Conservation (phyloP, 1,284 basidiomycete genomes). For the Laetiporus sulphureus region DNA sequence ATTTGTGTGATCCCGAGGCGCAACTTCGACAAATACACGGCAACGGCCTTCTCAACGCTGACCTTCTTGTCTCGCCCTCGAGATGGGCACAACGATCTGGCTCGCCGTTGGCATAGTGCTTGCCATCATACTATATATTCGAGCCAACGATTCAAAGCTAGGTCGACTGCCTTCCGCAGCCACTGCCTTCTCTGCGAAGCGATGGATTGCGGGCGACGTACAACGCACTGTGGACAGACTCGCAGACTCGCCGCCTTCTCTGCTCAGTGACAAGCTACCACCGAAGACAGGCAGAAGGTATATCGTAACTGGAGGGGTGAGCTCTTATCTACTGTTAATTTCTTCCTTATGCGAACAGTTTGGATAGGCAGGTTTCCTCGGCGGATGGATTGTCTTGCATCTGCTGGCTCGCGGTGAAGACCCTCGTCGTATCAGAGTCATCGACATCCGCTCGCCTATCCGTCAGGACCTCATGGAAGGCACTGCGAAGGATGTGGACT, state of each 20-base stretch:
- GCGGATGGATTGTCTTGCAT: slow-evolving; percentile 68
- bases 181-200: slow-evolving; percentile 36
- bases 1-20: too few species aligned
- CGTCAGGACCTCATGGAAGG: slow-evolving; percentile 48
- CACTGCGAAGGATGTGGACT: slow-evolving; percentile 42
- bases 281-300: slow-evolving; percentile 50
- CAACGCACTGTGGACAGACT: slow-evolving; percentile 30
- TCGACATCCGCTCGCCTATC: slow-evolving; percentile 55
- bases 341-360: neutral
- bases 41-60: too few species aligned
- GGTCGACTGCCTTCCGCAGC: slow-evolving; percentile 36
- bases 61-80: too few species aligned
- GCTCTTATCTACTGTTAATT: slow-evolving; percentile 9
- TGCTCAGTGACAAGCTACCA: slow-evolving; percentile 34
- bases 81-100: too few species aligned
- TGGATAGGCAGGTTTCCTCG: slow-evolving; percentile 59
- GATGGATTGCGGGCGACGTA: slow-evolving; percentile 36
- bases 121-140: slow-evolving; percentile 36
- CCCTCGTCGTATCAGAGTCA: slow-evolving; percentile 52
- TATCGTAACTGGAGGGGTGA: slow-evolving; percentile 49
- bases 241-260: slow-evolving; percentile 25
- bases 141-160: slow-evolving; percentile 46
- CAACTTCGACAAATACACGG: too few species aligned
- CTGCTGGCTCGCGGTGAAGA: slow-evolving; percentile 64
- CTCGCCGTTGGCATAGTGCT: slow-evolving; percentile 12